These are phyloP conservation scores for Mucor saturninus DNA, from an alignment of 371 early-diverging fungal genomes.

Conservation along the genomic window DNA sequence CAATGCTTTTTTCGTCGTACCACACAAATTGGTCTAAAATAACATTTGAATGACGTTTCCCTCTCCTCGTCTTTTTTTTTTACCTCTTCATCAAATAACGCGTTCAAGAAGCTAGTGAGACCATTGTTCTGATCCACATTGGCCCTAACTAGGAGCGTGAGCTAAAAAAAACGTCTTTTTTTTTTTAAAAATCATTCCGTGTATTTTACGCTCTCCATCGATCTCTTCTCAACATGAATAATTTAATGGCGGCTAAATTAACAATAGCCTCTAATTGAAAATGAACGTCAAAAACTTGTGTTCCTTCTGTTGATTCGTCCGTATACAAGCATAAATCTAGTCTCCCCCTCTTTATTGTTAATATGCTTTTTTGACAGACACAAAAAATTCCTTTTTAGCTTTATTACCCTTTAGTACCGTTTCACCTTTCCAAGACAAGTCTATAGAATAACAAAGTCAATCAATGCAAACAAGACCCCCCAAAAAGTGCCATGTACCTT, in stretches of 20 bases:
- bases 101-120: not conserved
- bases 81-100: constrained; percentile 16
- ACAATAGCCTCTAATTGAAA: constrained; percentile 3
- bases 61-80: no score
- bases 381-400: no score
- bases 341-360: not conserved
- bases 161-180: not conserved
- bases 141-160: not conserved
- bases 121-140: not conserved
- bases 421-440: constrained; percentile 4
- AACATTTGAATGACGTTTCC: no score
- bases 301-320: not conserved
- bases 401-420: not conserved
- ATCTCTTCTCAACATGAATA: constrained; percentile 5
- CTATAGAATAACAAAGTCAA: not conserved
- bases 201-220: constrained; percentile 3
- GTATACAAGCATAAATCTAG: constrained; percentile 13
- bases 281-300: not conserved
- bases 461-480: not conserved
- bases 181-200: not conserved
- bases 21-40: constrained; percentile 14
- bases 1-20: constrained; percentile 14
- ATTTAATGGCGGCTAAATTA: constrained; percentile 8
- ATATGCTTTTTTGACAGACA: no score
- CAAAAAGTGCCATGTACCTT: constrained; percentile 6